These are phyloP conservation scores for Cyberlindnera americana DNA, from an alignment of 805 yeast species.

Conservation along the genomic window DNA sequence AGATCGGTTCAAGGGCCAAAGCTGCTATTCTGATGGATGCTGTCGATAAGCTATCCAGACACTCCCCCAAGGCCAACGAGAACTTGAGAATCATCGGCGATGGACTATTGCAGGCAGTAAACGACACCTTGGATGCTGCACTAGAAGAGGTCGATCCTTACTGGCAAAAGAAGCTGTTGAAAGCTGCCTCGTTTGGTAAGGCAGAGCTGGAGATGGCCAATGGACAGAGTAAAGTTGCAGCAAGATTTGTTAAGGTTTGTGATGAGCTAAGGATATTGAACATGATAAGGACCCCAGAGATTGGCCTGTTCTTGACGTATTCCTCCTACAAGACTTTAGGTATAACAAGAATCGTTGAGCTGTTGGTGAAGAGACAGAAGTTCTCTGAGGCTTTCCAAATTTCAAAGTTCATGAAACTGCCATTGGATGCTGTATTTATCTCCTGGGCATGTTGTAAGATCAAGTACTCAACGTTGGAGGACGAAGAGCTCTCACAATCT, in stretches of 20 bases:
- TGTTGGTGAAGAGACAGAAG: constrained; percentile 55
- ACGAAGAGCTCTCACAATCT: constrained; percentile 50
- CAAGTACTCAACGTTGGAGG: constrained; percentile 49
- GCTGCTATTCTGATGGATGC: constrained; percentile 83
- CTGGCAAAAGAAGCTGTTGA: constrained; percentile 76
- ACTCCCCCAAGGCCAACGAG: constrained; percentile 79
- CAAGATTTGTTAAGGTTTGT: constrained; percentile 54
- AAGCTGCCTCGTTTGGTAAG: constrained; percentile 87
- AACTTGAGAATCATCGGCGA: constrained; percentile 56
- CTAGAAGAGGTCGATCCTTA: constrained; percentile 69
- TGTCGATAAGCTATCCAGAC: constrained; percentile 56
- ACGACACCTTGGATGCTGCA: constrained; percentile 70
- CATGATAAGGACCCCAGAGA: constrained; percentile 55
- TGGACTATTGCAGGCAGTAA: constrained; percentile 56
- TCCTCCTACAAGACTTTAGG: constrained; percentile 50
- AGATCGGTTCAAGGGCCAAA: constrained; percentile 80
- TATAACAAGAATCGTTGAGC: constrained; percentile 49
- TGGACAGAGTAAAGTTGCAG: constrained; percentile 38
- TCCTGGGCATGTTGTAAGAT: constrained; percentile 83
- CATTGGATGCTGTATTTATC: constrained; percentile 52
- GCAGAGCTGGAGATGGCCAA: constrained; percentile 37
- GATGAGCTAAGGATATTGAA: constrained; percentile 65
- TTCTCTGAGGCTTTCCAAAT: constrained; percentile 64
- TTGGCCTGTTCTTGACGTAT: constrained; percentile 68
- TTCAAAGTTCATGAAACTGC: constrained; percentile 45